Base-by-base conservation (phyloP, 768 basidiomycete species). In the Postia placenta region DNA sequence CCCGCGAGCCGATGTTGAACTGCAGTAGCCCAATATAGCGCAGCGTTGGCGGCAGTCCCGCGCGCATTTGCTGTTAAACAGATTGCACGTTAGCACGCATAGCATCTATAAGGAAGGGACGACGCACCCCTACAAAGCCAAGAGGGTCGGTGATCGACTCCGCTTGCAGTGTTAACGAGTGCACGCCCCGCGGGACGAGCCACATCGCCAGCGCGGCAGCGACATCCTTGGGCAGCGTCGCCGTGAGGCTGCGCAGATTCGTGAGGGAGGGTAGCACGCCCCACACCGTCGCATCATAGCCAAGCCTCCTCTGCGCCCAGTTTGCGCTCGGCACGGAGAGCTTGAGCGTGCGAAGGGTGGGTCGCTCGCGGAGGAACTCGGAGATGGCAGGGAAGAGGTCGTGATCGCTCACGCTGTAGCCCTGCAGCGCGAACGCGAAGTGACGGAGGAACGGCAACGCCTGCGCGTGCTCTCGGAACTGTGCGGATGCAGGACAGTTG, bases 281-380 rank as follows among this genome's bases (percentile, higher is more conserved):
- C 85, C 83, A 87, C 5, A 80, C 71, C 1, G 80, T 75, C 0
- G 85, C 81, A 53, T 85, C 80, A 54, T 83, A 86, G 23, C 85
- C 85, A 9, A 81, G 71, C 5, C 73, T 69, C 52, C 68, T 69
- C 54, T 78, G 75, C 44, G 72, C 73, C 42, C 77, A 74, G 19
- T 67, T 65, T 12, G 58, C 57, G 40, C 50, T 55, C 22, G 57
- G 57, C 14, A 61, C 59, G 5, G 60, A 59, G 3, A 87, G 69
- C 38, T 73, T 68, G 22, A 86, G 71, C 0, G 75, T 75, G n/a
- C 67, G 68, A 35, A 88, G 64, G 35, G 75, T 64, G 19, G 63
- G 64, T 38, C 82, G 69, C 6, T 75, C 78, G 12, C 81, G 74
- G 27, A 88, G 65, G 60, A 87, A 85, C 25, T 80, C 83, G 4